Evolutionary conservation across 441 rosid species (phyloP), one percentile per base, ranked within the genome.

Genomic region (Biscutella laevigata): DNA sequence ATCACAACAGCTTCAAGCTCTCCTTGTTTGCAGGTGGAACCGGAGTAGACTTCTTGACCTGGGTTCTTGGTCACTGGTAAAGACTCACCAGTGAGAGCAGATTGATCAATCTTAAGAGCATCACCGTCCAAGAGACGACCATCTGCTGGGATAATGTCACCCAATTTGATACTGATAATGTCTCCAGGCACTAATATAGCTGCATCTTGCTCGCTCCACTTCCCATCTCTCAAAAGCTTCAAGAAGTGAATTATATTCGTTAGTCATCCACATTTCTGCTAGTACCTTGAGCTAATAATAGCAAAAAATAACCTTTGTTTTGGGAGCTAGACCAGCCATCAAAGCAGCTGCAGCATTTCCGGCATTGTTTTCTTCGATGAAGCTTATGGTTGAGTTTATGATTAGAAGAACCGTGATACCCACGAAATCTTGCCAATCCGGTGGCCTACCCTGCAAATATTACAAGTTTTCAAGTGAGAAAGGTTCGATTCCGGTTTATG

Each of bases 341-440:
- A 83, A 79, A 5, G 91, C 85, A 4, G 85, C 85, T 0, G 91
- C 91, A 4, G 91, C 91, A 54, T 83, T 83, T 5, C 87, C 91
- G 7, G 91, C 85, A 42, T 77, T 83, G 69, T 83, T 83, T 28
- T 83, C 91, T 66, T 83, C 87, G 2, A 83, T 72, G 69, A 80
- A 83, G 37, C 87, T 80, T 15, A 83, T 83, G 4, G 91, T 80
- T 16, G 91, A 83, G 72, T 83, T 83, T 36, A 83, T 75, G 40
- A 83, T 1, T 1, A 83, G 75, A 71, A 83, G 69, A 6, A 64
- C 74, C 39, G 74, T 50, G 21, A 83, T 83, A 43, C 91, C 91
- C 8, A 77, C 46, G 51, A 82, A 79, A 63, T 82, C 89, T 61
- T 82, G 89, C 86, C 89, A 82, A 67, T 82, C 89, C 22, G 89